Base-by-base conservation (phyloP, 176 grass and related monocot genomes). In the Zoysia pacifica region DNA sequence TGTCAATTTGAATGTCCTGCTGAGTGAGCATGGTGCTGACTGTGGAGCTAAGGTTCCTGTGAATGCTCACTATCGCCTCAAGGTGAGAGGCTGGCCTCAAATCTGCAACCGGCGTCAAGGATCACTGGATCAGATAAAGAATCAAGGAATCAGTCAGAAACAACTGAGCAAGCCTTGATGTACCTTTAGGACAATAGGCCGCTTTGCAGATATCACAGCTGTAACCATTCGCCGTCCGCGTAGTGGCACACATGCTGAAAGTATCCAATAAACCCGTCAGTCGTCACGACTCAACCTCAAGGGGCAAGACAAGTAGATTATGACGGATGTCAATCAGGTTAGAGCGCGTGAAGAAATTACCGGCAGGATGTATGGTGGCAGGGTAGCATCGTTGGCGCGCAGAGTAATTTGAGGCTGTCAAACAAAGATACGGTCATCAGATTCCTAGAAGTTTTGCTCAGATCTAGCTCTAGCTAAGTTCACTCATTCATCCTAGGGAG, bases 341-440 rank as follows among this genome's bases (percentile, higher is more conserved):
- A 7, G 75, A 66, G 41, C 9, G 19, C 65, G 1, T 56, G 40
- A 54, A 16, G 7, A 70, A 28, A 48, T 11, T 39, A 94, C 92
- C 96, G 93, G 96, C 96, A 98, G 56, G 84, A 94, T 47, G 90
- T 90, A 83, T 98, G 96, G 82, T 76, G 87, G 70, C 95, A 98
- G 6, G 95, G 90, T 16, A 98, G 88, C 67, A 85, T 84, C 28
- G 88, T 89, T n/a, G 96, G 96, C 52, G 81, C 71, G 62, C 35
- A 93, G 38, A 98, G 83, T 72, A 98, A 75, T 82, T 94, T 98
- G 36, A 98, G 86, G 55, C 92, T 98, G 92, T 35, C 39, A 70
- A 66, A 52, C 45, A 62, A 55, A 76, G 18, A 6, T n/a, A 47
- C 43, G 35, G 14, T 20, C 5, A 11, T 70, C 42, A 80, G 28